Evolutionary conservation across 768 basidiomycete species (phyloP).

Genomic region (Boletellus emodensis): DNA sequence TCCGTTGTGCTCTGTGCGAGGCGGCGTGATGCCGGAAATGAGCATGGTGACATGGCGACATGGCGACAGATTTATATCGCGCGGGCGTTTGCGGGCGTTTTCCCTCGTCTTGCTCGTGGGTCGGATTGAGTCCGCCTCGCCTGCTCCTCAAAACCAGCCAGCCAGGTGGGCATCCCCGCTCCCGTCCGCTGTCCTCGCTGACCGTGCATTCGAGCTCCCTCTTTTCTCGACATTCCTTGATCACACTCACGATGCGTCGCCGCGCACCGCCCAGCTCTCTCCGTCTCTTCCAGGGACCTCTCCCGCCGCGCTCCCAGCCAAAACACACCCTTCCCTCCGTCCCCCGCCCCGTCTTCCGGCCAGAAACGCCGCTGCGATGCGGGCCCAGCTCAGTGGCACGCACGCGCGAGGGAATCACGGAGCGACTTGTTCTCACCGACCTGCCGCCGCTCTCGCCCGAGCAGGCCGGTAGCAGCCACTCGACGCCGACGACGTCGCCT

Average conservation of each 20-base stretch:
- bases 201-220: not conserved
- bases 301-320: conserved; percentile 55
- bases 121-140: too few species aligned
- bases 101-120: too few species aligned
- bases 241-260: conserved; percentile 48
- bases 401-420: conserved; percentile 5
- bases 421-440: conserved; percentile 2
- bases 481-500: conserved; percentile 16
- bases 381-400: conserved; percentile 19
- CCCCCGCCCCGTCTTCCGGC: conserved; percentile 51
- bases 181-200: too few species aligned
- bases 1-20: too few species aligned
- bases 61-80: too few species aligned
- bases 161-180: too few species aligned
- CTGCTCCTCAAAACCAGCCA: too few species aligned
- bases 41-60: too few species aligned
- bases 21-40: too few species aligned
- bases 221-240: not conserved
- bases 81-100: too few species aligned
- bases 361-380: conserved; percentile 26
- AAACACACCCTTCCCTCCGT: conserved; percentile 67
- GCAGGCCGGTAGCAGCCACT: conserved; percentile 14
- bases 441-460: conserved; percentile 24
- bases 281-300: conserved; percentile 56
- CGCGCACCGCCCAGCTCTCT: conserved; percentile 66